These are phyloP conservation scores for Cruciata laevipes DNA, from an alignment of 257 asterid species.

Conservation along the genomic window DNA sequence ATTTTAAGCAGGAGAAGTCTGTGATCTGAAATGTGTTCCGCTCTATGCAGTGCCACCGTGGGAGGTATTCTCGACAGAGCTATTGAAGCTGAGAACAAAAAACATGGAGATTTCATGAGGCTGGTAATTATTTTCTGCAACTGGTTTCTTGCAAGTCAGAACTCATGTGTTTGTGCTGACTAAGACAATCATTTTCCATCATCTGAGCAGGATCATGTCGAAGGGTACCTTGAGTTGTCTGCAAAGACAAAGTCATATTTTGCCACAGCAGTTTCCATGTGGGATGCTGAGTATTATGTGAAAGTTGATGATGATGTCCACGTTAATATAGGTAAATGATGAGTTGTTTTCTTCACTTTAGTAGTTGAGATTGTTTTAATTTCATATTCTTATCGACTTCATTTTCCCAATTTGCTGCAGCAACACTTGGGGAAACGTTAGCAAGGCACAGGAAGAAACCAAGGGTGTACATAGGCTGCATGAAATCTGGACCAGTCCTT, in stretches of 20 bases:
- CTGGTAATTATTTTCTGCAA: conserved; percentile 38
- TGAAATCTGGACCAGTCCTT: conserved; percentile 95
- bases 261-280: conserved; percentile 61
- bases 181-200: not conserved
- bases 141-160: not conserved
- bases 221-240: conserved; percentile 87
- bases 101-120: conserved; percentile 89
- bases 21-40: conserved; percentile 1
- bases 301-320: conserved; percentile 96
- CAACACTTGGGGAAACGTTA: conserved; percentile 75
- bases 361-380: not conserved
- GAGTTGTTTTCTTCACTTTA: not conserved
- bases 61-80: conserved; percentile 92
- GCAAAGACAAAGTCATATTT: conserved; percentile 87
- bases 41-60: conserved; percentile 52
- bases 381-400: not conserved
- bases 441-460: conserved; percentile 60
- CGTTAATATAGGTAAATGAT: conserved; percentile 68
- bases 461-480: conserved; percentile 74
- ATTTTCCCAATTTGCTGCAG: conserved; percentile 34
- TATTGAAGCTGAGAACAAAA: conserved; percentile 73
- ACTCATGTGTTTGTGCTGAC: not conserved
- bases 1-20: not conserved
- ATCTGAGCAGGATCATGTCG: conserved; percentile 65
- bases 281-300: conserved; percentile 91